phyloP scores from a whole-genome alignment of 1,139 yeast genomes.

The Debaryomycetaceae sp. region DNA sequence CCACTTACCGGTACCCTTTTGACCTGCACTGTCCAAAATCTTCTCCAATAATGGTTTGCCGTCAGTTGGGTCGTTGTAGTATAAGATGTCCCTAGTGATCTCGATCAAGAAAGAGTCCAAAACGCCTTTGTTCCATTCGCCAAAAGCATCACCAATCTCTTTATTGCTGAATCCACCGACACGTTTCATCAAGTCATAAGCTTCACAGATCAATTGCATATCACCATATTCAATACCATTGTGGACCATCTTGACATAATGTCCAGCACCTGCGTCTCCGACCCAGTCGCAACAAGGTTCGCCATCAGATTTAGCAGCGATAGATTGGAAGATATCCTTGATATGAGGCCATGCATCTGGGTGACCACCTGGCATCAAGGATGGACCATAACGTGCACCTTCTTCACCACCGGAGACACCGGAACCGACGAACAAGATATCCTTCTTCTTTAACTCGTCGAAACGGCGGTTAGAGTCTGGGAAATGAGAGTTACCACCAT shows the following conservation, averaged over 20 bases:
- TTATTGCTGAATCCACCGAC: conserved; percentile 85
- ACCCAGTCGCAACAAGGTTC: conserved; percentile 99
- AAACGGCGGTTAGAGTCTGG: conserved; percentile 97
- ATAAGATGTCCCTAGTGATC: conserved; percentile 92
- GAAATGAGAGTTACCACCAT: conserved; percentile 99
- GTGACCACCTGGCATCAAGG: conserved; percentile 99
- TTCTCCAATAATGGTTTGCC: conserved; percentile 93
- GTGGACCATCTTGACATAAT: conserved; percentile 99
- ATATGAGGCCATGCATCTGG: conserved; percentile 98
- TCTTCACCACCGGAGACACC: conserved; percentile 99
- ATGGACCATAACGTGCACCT: conserved; percentile 99
- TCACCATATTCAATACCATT: conserved; percentile 99
- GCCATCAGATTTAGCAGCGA: conserved; percentile 94
- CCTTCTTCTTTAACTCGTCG: conserved; percentile 83
- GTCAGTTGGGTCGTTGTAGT: conserved; percentile 80
- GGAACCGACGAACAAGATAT: conserved; percentile 91
- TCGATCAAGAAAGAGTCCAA: conserved; percentile 95
- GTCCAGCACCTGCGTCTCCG: conserved; percentile 98
- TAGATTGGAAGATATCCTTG: conserved; percentile 93
- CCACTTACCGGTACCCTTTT: conserved; percentile 99
- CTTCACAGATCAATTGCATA: conserved; percentile 98
- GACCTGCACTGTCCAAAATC: conserved; percentile 96
- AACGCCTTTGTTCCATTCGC: conserved; percentile 95
- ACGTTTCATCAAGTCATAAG: conserved; percentile 93
- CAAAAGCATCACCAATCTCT: conserved; percentile 92